These are phyloP conservation scores for Trichoderma polysporum DNA, from an alignment of 2,329 filamentous ascomycete genomes.

Conservation along the genomic window DNA sequence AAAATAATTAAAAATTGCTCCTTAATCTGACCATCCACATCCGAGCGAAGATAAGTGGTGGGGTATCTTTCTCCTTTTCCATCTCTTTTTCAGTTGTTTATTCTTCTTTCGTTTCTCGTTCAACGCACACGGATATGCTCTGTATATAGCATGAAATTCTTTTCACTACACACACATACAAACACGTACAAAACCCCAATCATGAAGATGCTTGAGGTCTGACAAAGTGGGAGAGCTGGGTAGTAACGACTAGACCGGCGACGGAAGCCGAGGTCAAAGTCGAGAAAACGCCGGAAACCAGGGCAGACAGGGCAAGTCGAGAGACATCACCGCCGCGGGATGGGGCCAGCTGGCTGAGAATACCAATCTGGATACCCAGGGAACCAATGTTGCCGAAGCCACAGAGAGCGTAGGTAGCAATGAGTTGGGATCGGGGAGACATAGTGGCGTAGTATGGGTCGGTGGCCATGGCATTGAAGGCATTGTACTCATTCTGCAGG, in stretches of 20 bases:
- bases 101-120: background rate
- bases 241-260: conserved; percentile 71
- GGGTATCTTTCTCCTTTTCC: conserved; percentile 12
- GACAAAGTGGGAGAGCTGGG: conserved; percentile 35
- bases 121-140: background rate
- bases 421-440: conserved; percentile 70
- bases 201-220: background rate
- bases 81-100: background rate
- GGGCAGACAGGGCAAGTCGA: conserved; percentile 70
- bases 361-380: conserved; percentile 85
- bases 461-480: conserved; percentile 57
- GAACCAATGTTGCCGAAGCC: conserved; percentile 85
- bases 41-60: conserved; percentile 9
- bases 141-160: background rate
- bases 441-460: conserved; percentile 60
- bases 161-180: background rate
- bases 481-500: conserved; percentile 71
- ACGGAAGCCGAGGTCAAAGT: conserved; percentile 78
- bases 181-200: background rate
- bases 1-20: conserved; percentile 5
- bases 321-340: conserved; percentile 72
- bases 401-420: conserved; percentile 83
- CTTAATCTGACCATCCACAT: conserved; percentile 12
- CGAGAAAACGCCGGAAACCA: conserved; percentile 74
- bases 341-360: conserved; percentile 78